Conservation (phyloP, 805 yeast genomes). For the Candida verbasci region DNA sequence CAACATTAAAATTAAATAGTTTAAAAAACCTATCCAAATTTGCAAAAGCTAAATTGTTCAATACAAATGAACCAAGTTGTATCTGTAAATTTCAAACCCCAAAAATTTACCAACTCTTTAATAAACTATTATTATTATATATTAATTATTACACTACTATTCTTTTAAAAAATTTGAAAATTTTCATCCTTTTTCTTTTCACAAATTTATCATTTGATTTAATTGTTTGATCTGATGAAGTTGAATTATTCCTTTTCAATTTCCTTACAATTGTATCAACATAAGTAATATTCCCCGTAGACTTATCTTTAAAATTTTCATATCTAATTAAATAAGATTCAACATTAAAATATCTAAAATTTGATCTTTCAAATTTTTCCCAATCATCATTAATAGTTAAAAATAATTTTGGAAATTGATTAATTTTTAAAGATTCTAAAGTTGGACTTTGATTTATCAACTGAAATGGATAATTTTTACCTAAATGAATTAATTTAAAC, state of each 20-base stretch:
- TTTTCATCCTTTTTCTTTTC: background rate
- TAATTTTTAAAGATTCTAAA: conserved; percentile 3
- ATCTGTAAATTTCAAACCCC: too few relatives aligned
- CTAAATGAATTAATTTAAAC: conserved; percentile 16
- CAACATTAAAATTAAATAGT: too few relatives aligned
- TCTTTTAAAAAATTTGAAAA: conserved; percentile 1
- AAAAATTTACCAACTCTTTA: too few relatives aligned
- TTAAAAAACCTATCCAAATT: too few relatives aligned
- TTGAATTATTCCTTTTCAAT: conserved; percentile 4
- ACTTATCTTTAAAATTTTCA: conserved; percentile 5
- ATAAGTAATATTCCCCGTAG: conserved; percentile 10
- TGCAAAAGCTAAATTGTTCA: too few relatives aligned
- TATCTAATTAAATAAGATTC: conserved; percentile 3
- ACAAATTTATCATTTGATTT: background rate
- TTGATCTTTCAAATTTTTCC: background rate
- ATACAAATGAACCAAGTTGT: too few relatives aligned
- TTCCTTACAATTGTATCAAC: conserved; percentile 7
- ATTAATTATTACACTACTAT: background rate
- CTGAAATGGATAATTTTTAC: conserved; percentile 11
- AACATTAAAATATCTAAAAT: conserved; percentile 2
- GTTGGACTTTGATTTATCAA: conserved; percentile 1
- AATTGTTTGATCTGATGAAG: background rate
- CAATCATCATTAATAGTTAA: conserved; percentile 4
- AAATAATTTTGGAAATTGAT: conserved; percentile 4
- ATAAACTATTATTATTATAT: too few relatives aligned